These are phyloP conservation scores for Pythium grandisporangium DNA, from an alignment of 352 stramenopile species.

Conservation along the genomic window DNA sequence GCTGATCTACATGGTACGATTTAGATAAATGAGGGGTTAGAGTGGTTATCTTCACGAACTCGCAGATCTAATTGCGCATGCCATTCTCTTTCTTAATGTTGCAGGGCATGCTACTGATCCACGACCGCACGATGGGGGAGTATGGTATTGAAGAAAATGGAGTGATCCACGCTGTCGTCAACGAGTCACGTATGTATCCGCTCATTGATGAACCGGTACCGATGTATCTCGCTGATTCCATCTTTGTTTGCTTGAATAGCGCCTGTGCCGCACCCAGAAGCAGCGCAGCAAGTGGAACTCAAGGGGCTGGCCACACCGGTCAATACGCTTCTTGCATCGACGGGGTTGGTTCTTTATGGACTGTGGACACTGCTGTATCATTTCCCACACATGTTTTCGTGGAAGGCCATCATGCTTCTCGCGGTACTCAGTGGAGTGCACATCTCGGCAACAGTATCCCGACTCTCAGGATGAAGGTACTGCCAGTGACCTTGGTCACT, in stretches of 20 bases:
- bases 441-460: slow-evolving; percentile 42
- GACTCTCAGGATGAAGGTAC: slow-evolving; percentile 25
- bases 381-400: slow-evolving; percentile 68
- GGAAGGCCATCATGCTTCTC: slow-evolving; percentile 66
- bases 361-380: slow-evolving; percentile 78
- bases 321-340: slow-evolving; percentile 52
- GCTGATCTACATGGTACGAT: slow-evolving; percentile 70
- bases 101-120: slow-evolving; percentile 62
- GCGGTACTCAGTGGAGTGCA: slow-evolving; percentile 48
- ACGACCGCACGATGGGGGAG: slow-evolving; percentile 54
- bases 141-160: slow-evolving; percentile 69
- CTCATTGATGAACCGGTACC: no score
- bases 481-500: no score
- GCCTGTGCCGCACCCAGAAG: slow-evolving; percentile 26
- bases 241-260: slow-evolving; percentile 17
- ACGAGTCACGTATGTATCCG: slow-evolving; percentile 39
- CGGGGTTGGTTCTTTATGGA: slow-evolving; percentile 54
- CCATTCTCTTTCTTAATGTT: not conserved
- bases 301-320: slow-evolving; percentile 46
- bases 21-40: no score
- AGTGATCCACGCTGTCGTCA: slow-evolving; percentile 72
- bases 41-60: not conserved
- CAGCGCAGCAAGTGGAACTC: slow-evolving; percentile 25
- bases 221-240: no score
- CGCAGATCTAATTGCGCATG: not conserved